A percentile compares a stretch with the other conserved stretches of the same genome.
phyloP scores from a whole-genome alignment of 2,329 filamentous ascomycete species.

The Curvularia verruculosa region DNA sequence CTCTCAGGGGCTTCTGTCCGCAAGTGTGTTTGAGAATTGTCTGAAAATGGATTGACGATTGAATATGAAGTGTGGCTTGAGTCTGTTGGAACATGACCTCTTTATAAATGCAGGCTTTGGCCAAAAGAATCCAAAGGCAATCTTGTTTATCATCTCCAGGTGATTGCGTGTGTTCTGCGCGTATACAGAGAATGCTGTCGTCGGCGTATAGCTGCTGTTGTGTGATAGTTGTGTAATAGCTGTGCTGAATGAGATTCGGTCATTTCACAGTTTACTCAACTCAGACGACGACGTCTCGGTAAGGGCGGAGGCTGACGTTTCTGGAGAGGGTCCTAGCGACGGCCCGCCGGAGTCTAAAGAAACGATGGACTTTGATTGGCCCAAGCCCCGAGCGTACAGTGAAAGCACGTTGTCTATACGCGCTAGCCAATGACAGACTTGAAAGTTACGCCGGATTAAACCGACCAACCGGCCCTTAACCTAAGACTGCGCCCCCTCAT shows the following conservation, averaged over 20 bases:
- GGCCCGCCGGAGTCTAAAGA: background rate
- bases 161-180: background rate
- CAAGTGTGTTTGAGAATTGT: background rate
- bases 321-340: background rate
- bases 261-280: background rate
- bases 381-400: background rate
- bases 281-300: background rate
- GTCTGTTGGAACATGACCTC: background rate
- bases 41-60: background rate
- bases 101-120: background rate
- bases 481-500: background rate
- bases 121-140: background rate
- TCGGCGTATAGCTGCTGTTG: background rate
- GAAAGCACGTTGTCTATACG: background rate
- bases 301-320: background rate
- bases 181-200: background rate
- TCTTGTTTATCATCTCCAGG: background rate
- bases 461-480: constrained; percentile 2
- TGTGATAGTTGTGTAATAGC: too few relatives aligned
- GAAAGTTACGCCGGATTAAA: background rate
- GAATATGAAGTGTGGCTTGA: background rate
- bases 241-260: background rate
- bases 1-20: background rate
- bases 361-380: background rate
- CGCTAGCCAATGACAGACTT: background rate